Conservation (phyloP, 1,284 basidiomycete species). For the Moesziomyces sp. region DNA sequence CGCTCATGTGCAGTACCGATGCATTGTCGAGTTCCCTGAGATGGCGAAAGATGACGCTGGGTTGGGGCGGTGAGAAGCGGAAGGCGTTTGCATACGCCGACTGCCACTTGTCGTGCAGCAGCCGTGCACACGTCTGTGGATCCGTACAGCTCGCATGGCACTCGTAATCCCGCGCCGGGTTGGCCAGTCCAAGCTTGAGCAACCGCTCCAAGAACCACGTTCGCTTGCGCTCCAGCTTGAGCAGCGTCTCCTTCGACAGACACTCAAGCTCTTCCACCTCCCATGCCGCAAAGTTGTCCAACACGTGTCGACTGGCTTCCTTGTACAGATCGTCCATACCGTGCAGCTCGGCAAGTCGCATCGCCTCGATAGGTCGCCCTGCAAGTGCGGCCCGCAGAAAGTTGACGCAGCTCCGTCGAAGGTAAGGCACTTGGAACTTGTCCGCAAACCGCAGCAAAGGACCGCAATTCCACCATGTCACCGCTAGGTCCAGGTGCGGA, state of each 20-base stretch:
- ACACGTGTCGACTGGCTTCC: slow-evolving; percentile 53
- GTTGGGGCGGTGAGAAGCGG: slow-evolving; percentile 81
- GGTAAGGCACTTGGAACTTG: slow-evolving; percentile 51
- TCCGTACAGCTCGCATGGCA: slow-evolving; percentile 81
- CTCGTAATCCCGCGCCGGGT: slow-evolving; percentile 87
- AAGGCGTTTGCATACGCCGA: slow-evolving; percentile 87
- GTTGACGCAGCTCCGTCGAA: slow-evolving; percentile 33
- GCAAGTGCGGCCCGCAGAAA: slow-evolving; percentile 53
- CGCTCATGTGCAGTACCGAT: slow-evolving; percentile 11
- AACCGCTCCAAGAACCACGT: slow-evolving; percentile 78
- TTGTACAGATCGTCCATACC: slow-evolving; percentile 48
- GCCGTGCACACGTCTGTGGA: slow-evolving; percentile 78
- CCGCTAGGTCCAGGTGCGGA: slow-evolving; percentile 48
- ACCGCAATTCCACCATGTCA: slow-evolving; percentile 52
- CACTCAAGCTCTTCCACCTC: slow-evolving; percentile 41
- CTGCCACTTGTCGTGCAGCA: slow-evolving; percentile 92
- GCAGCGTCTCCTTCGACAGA: slow-evolving; percentile 37
- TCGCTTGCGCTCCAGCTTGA: slow-evolving; percentile 55
- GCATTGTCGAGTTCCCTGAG: slow-evolving; percentile 45
- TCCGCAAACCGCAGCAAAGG: slow-evolving; percentile 49
- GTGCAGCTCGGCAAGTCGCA: slow-evolving; percentile 50
- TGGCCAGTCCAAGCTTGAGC: slow-evolving; percentile 85
- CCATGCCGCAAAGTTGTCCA: slow-evolving; percentile 55
- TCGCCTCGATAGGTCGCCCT: slow-evolving; percentile 57
- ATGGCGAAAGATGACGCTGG: slow-evolving; percentile 70